A percentile compares a stretch with the other conserved stretches of the same genome.
phyloP scores from a whole-genome alignment of 768 basidiomycete species.

The Boletus speciosus region DNA sequence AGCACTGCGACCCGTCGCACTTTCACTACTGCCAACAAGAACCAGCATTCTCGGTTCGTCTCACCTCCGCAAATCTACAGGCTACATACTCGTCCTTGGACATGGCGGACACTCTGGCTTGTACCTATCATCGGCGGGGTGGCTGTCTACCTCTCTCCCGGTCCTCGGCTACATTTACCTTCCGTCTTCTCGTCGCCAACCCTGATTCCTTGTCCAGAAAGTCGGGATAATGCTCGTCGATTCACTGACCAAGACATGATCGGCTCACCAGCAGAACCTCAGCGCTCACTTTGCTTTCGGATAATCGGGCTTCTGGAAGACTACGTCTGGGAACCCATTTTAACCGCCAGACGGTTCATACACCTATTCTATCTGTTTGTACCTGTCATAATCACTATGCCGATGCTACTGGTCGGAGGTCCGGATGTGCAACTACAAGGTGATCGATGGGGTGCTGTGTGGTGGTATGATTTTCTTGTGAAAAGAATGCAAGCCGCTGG shows the following conservation, averaged over 20 bases:
- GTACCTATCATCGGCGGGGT: constrained; percentile 57
- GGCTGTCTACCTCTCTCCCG: constrained; percentile 45
- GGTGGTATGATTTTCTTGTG: constrained; percentile 96
- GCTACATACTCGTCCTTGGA: constrained; percentile 29
- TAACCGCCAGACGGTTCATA: constrained; percentile 79
- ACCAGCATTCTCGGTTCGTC: constrained; percentile 9
- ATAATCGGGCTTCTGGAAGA: constrained; percentile 48
- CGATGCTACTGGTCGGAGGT: constrained; percentile 75
- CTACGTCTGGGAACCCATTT: constrained; percentile 78
- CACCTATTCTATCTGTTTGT: constrained; percentile 80
- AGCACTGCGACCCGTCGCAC: constrained; percentile 21
- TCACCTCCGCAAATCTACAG: constrained; percentile 8
- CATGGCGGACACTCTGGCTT: constrained; percentile 42
- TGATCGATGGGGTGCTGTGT: constrained; percentile 89
- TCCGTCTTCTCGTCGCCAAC: constrained; percentile 49
- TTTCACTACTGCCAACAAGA: constrained; percentile 12
- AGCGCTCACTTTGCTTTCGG: constrained; percentile 43
- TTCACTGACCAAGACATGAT: constrained; percentile 39
- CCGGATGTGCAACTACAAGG: constrained; percentile 55
- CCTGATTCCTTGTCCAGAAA: constrained; percentile 41
- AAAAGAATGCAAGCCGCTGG: constrained; percentile 91
- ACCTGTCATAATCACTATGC: constrained; percentile 79
- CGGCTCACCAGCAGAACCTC: constrained; percentile 66
- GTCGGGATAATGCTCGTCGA: constrained; percentile 9
- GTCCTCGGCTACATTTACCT: constrained; percentile 40